Base-by-base conservation (phyloP, 1,139 yeast species). In the Yamadazyma jaroonii region DNA sequence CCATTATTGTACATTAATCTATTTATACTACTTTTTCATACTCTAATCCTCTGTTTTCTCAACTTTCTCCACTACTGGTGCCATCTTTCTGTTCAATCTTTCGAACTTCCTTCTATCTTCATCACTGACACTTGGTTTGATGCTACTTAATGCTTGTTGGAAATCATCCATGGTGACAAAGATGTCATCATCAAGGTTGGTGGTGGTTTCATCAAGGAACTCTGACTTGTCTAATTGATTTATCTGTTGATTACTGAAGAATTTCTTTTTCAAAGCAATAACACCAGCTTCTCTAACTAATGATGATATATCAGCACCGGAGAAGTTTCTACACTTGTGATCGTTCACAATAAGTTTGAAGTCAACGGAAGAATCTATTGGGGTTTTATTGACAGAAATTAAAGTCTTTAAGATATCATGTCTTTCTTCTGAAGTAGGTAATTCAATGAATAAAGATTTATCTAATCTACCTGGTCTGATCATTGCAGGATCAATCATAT, bases 401-500 rank as follows among this genome's bases (percentile, higher is more conserved):
- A 92, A 77, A 0, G 97, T 89, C 45, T 73, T 74, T 54, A 92
- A 68, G 41, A 92, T 92, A 45, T 90, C 97, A 4, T 72, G 63
- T 44, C 96, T 74, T 57, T 92, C 98, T 6, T 66, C 72, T 0
- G 79, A 77, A 5, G 80, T 76, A 2, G 98, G 98, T 35, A 92
- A 69, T 57, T 92, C 97, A 31, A 92, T 94, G 59, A 83, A 90
- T 34, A 92, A 68, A 3, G 96, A 90, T 61, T 92, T 92, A 56
- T 92, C 98, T 51, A 92, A 72, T 58, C 98, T 78, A 2, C 98
- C 98, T 0, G 98, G 98, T 56, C 98, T 78, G 38, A 92, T 68
- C 97, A 92, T 92, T 1, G 98, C 98, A 7, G 96, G 92, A 61
- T 92, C 98, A 47, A 92, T 92, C 89, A 92, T 92, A 60, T 92